Base-by-base conservation (phyloP, 352 stramenopile species). In the Globisporangium radiosum region DNA sequence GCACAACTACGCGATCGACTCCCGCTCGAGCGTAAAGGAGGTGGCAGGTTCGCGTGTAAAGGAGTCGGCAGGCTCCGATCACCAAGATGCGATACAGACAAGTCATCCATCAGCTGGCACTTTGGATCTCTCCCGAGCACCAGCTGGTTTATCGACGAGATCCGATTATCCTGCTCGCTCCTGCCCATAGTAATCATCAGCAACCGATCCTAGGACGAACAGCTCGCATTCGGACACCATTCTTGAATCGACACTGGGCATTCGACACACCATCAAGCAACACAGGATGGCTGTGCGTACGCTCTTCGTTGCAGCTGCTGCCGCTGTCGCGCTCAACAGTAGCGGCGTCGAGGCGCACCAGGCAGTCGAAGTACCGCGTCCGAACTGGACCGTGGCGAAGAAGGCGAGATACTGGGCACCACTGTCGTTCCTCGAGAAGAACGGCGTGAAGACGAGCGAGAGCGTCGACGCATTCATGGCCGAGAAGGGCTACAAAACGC, bases 371-470 rank as follows among this genome's bases (percentile, higher is more conserved):
- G 52, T 64, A n/a, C 59, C 59, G 33, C 53, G 52, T 43, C 59
- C 59, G 4, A 64, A 58, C 44, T 64, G 53, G 52, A 64, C 59
- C 13, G 14, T 59, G n/a, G 10, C 59, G 37, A 59, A 64, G 52
- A 64, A 64, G 19, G 59, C 52, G 14, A 64, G 52, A 47, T 59
- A 64, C 44, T 64, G 53, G 52, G 59, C 59, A 0, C 66, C 66
- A n/a, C 56, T 70, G 43, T 65, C 66, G 47, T 67, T 68, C 55
- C 64, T 73, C 15, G 67, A 73, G 63, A 67, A 68, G 43, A 66
- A 73, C 37, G 56, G 63, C 39, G 61, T 64, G 42, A 65, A 64
- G 52, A 64, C 59, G 43, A 59, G 53, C 37, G 53, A 25, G 19
- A 59, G 52, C 44, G 19, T 64, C 52, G 52, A 64, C n/a, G 52